Evolutionary conservation across 2,329 filamentous ascomycete genomes (phyloP).

Genomic region (Endothia cerciana): DNA sequence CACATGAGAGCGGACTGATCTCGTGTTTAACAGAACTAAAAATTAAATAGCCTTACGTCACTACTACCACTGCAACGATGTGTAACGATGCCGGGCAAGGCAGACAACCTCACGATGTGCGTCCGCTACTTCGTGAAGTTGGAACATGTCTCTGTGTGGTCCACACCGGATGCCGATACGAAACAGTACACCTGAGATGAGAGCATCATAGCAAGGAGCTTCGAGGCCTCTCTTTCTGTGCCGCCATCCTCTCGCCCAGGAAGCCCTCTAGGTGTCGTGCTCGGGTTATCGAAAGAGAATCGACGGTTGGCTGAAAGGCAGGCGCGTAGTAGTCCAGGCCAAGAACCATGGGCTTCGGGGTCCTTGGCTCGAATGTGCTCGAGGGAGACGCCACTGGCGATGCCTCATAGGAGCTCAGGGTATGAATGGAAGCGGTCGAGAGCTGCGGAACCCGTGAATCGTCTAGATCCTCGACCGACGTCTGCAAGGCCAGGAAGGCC

Average conservation of each 20-base stretch:
- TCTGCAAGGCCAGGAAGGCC: background rate
- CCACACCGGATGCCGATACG: background rate
- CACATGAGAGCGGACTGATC: too few species aligned
- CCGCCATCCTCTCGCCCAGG: background rate
- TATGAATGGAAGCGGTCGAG: conserved; percentile 11
- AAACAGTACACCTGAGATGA: background rate
- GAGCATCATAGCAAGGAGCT: background rate
- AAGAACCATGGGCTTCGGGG: conserved; percentile 37
- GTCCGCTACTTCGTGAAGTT: background rate
- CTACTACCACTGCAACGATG: too few species aligned
- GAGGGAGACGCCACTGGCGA: conserved; percentile 29
- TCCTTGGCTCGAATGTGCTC: conserved; percentile 35
- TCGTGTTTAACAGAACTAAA: too few species aligned
- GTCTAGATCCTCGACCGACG: background rate
- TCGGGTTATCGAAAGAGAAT: background rate
- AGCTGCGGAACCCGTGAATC: background rate
- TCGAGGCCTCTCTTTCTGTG: background rate
- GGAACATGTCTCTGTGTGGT: background rate
- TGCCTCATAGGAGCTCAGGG: conserved; percentile 14
- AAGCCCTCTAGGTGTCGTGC: background rate
- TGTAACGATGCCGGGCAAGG: too few species aligned
- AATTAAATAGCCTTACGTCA: too few species aligned
- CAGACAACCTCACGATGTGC: background rate
- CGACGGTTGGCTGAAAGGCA: background rate
- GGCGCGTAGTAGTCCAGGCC: background rate